Conservation (phyloP, 208 protist genomes). For the Wallacemonas sp. region DNA sequence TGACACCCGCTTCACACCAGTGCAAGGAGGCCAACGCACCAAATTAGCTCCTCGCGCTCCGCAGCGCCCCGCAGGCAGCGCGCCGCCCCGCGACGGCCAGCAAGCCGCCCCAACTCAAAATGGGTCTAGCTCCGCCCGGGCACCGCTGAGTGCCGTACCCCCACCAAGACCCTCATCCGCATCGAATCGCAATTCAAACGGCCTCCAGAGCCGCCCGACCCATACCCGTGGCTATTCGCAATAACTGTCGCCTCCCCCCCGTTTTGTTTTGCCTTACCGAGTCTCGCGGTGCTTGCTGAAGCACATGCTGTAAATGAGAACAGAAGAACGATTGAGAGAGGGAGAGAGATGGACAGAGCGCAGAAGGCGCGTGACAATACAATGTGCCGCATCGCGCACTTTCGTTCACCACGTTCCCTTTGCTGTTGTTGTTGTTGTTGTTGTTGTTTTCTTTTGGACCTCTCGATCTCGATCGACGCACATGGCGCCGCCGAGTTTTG, state of each 20-base stretch:
- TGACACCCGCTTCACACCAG: conserved; percentile 11
- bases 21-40: not conserved
- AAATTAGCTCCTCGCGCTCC: conserved; percentile 7
- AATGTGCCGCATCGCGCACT: not conserved
- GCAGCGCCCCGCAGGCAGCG: not conserved
- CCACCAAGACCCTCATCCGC: conserved; percentile 25
- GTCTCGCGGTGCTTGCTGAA: too few species aligned
- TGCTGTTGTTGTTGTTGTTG: not conserved
- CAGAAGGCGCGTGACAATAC: too few species aligned
- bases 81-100: not conserved
- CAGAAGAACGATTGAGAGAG: too few species aligned
- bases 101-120: not conserved
- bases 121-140: not conserved
- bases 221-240: conserved; percentile 32
- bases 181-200: conserved; percentile 15
- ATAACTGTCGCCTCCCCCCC: not conserved
- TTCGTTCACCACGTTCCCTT: not conserved
- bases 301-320: too few species aligned
- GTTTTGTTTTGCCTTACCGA: too few species aligned
- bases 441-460: not conserved
- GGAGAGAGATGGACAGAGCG: too few species aligned
- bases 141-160: not conserved
- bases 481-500: too few species aligned
- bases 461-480: too few species aligned
- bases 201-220: conserved; percentile 5